phyloP scores from a whole-genome alignment of 495 filamentous ascomycete species.

The Rusavskia elegans region DNA sequence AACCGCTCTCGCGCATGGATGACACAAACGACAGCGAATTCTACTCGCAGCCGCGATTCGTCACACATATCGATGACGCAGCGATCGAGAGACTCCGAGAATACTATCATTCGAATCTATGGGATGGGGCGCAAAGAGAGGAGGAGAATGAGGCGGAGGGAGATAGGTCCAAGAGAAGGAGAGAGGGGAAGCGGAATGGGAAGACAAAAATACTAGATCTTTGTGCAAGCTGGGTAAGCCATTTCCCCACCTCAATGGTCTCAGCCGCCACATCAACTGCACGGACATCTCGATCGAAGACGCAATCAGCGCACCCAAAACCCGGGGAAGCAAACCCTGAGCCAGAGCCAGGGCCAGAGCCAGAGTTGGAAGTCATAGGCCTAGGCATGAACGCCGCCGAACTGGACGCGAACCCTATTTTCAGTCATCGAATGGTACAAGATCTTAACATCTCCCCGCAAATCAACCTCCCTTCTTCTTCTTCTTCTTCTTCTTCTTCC shows the following conservation, averaged over 20 bases:
- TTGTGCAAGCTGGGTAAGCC: constrained; percentile 27
- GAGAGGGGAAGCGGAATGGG: too few species aligned
- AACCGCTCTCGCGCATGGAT: constrained; percentile 22
- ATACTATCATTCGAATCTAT: constrained; percentile 20
- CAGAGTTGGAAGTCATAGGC: constrained; percentile 11
- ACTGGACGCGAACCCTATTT: constrained; percentile 20
- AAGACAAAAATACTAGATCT: constrained; percentile 23
- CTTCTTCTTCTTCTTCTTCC: background rate
- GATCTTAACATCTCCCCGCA: constrained; percentile 22
- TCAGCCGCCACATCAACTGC: background rate
- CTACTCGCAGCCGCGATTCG: constrained; percentile 27
- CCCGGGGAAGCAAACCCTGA: too few species aligned
- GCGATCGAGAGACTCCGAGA: constrained; percentile 20
- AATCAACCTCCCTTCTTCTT: constrained; percentile 1
- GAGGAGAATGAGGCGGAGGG: too few species aligned
- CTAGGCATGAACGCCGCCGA: constrained; percentile 24
- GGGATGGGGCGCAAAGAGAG: too few species aligned
- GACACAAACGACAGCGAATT: constrained; percentile 19
- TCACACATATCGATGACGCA: constrained; percentile 31
- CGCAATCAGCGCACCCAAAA: too few species aligned
- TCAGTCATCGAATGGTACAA: constrained; percentile 13
- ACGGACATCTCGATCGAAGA: too few species aligned
- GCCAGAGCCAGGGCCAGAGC: too few species aligned
- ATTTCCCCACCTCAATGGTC: constrained; percentile 20
- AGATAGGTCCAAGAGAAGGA: too few species aligned